These are phyloP conservation scores for Cystobasidium slooffiae DNA, from an alignment of 1,284 basidiomycete genomes.

Conservation along the genomic window DNA sequence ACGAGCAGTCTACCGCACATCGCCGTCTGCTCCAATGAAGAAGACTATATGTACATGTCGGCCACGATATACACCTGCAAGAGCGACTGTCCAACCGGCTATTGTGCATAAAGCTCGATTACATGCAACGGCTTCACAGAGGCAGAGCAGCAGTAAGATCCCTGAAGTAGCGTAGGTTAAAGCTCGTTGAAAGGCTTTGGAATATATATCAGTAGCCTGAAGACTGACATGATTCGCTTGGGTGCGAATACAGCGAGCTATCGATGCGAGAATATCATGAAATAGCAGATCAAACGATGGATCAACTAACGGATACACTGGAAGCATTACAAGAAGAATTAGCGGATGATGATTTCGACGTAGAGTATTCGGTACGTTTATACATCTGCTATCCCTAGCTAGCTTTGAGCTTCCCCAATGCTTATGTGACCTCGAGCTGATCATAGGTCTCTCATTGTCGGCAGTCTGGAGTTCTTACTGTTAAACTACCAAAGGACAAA, in stretches of 20 bases:
- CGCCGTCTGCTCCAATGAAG: neutral
- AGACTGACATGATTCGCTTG: neutral
- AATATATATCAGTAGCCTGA: neutral
- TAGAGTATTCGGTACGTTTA: constrained; percentile 88
- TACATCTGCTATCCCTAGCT: neutral
- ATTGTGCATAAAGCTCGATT: neutral
- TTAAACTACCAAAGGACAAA: constrained; percentile 71
- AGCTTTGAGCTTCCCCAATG: neutral
- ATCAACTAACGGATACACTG: constrained; percentile 74
- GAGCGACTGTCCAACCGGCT: neutral
- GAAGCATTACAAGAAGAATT: constrained; percentile 74
- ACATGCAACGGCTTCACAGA: constrained; percentile 8
- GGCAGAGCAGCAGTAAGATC: neutral
- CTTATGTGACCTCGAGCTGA: constrained; percentile 11
- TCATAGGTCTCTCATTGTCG: constrained; percentile 30
- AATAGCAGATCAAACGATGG: constrained; percentile 81
- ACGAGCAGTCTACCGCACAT: neutral
- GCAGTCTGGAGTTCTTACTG: constrained; percentile 86
- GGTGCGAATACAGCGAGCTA: constrained; percentile 62
- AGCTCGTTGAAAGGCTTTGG: neutral
- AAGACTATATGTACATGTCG: constrained; percentile 5
- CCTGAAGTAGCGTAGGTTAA: constrained; percentile 5
- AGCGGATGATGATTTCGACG: constrained; percentile 67
- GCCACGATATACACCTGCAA: neutral
- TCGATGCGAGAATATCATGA: constrained; percentile 72